These are phyloP conservation scores for Massarina eburnea DNA, from an alignment of 2,329 filamentous ascomycete species.

Conservation along the genomic window DNA sequence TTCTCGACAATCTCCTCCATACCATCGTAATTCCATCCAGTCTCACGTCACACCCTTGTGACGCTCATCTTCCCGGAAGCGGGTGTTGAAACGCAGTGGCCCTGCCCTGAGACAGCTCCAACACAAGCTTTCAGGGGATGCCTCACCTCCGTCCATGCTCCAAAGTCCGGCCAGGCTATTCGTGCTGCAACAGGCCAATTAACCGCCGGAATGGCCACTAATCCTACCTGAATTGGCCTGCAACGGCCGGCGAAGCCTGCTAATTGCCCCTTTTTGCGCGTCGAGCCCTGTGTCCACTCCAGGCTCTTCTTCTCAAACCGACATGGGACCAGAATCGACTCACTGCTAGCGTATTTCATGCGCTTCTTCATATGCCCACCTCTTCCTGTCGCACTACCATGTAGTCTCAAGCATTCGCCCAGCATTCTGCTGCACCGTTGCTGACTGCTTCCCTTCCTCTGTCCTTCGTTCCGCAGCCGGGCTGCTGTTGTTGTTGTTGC, in stretches of 20 bases:
- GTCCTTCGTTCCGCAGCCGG: conserved; percentile 42
- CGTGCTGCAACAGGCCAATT: conserved; percentile 23
- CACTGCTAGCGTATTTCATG: conserved; percentile 42
- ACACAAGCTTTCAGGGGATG: conserved; percentile 29
- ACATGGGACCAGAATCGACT: conserved; percentile 38
- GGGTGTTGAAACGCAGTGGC: conserved; percentile 37
- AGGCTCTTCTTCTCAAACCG: conserved; percentile 36
- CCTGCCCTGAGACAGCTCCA: conserved; percentile 39
- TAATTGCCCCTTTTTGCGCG: conserved; percentile 31
- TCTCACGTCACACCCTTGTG: conserved; percentile 29
- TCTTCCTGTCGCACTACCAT: conserved; percentile 35
- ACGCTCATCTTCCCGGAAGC: conserved; percentile 29
- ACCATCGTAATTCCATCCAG: conserved; percentile 6
- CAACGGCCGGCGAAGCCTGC: conserved; percentile 11
- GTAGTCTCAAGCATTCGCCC: conserved; percentile 39
- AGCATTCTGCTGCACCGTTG: conserved; percentile 35
- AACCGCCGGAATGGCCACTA: conserved; percentile 11
- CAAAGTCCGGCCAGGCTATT: conserved; percentile 2
- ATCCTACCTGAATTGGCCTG: conserved; percentile 19
- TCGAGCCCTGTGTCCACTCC: conserved; percentile 18
- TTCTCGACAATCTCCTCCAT: not conserved
- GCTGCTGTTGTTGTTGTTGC: conserved; percentile 38
- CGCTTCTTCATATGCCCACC: conserved; percentile 39
- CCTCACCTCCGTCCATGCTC: conserved; percentile 23
- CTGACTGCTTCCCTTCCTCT: conserved; percentile 35